Evolutionary conservation across 495 filamentous ascomycete genomes (phyloP), one percentile per base, ranked within the genome.

Genomic region (Platismatia glauca): DNA sequence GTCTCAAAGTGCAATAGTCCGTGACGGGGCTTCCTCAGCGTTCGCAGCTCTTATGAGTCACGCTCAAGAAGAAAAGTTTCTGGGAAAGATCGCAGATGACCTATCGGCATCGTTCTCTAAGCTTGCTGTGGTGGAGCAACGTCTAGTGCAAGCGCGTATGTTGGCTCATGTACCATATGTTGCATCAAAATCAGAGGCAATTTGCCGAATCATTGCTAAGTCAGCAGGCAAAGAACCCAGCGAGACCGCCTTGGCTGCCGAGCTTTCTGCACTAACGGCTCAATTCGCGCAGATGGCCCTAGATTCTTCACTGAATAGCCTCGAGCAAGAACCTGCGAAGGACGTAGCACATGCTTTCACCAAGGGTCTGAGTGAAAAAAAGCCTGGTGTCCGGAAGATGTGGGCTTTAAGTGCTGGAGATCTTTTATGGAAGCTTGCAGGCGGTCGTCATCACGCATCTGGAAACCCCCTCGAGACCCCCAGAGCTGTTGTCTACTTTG

Each of bases 321-420:
- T 33, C 29, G 2, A 53, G 24, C 18, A 34, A 33, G 29, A 33
- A 33, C 7, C 9, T 16, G 13, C 82, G 20, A 86, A 87, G 66
- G 69, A 84, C 20, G 78, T 88, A 18, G 63, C 82, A 2, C 89
- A 91, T 63, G 77, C 84, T 1, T 89, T 95, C 60, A 75, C 81
- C 18, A 96, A 95, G 72, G 94, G 94, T 0, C 75, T 92, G 7
- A 77, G 79, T 9, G 95, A 98, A 61, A 98, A 97, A 71, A 86
- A 89, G 66, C 74, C 86, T 12, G 83, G 86, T 20, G 81, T 89
- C 55, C 84, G 89, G n/a, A 86, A 86, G 59, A 74, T 89, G 46
- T 98, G 94, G 94, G 81, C 87, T 39, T 77, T 91, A 33, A 82
- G 81, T 53, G 73, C 86, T 57, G 90, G 89, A 31, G 85, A 95